Evolutionary conservation across 2,329 filamentous ascomycete species (phyloP), one percentile per base, ranked within the genome.

Genomic region (Emmonsia crescens): DNA sequence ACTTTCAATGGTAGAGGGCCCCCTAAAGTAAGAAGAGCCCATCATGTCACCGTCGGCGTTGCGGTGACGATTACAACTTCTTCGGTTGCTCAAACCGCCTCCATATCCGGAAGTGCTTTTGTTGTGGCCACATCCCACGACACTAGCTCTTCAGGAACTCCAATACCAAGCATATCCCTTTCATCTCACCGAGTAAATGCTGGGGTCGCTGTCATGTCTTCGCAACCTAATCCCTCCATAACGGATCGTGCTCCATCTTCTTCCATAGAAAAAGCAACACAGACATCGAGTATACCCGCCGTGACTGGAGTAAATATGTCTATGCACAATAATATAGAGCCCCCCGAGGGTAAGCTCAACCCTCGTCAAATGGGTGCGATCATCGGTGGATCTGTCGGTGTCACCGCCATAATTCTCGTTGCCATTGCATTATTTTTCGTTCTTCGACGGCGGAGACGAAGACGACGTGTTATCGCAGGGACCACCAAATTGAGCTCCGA

Each of bases 311-410:
- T 27, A 46, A 33, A 57, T 33, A 46, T 57, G 24, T 33, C 56
- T 31, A 27, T 24, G 9, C 56, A 57, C 2, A 24, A 6, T 6
- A 31, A 24, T 19, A 44, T 27, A 24, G 40, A 46, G 16, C 24
- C 60, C 19, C 44, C 61, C 19, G 57, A 46, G 61, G 60, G 62
- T n/a, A 58, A 65, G 49, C 51, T n/a, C 19, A 63, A 57, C 21
- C 44, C 49, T 40, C 42, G 48, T 9, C 55, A 65, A 3, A 62
- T 68, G 21, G 65, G 66, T n/a, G 61, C 63, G 6, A 67, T 74
- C 36, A 65, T 73, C 40, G 73, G 71, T 1, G 68, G 69, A 46
- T 61, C 68, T 6, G 44, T 75, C 19, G 72, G 72, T 10, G 69
- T 64, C 21, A 48, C 69, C 12, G 67, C 71, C 36, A 60, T 70